Evolutionary conservation across 495 filamentous ascomycete genomes (phyloP).

Genomic region (Pyrenula aspistea): DNA sequence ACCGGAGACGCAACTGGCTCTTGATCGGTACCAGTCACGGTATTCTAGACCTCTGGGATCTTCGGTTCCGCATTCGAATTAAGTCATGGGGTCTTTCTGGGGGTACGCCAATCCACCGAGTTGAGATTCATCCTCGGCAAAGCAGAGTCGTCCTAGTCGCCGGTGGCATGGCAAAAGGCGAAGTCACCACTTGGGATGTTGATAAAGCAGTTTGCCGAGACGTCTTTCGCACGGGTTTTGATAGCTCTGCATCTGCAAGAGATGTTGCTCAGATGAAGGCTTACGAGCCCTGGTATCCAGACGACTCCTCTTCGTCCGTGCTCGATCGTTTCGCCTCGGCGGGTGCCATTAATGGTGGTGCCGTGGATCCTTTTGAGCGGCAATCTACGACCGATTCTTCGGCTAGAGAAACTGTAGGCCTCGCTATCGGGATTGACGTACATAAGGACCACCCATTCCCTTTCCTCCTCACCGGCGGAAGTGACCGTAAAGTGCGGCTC

Average conservation of each 20-base stretch:
- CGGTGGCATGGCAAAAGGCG: slow-evolving; percentile 79
- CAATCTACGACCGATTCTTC: background rate
- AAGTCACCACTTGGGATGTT: slow-evolving; percentile 91
- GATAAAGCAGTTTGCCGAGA: slow-evolving; percentile 84
- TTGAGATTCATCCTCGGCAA: slow-evolving; percentile 66
- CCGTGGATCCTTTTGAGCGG: slow-evolving; percentile 9
- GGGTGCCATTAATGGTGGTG: slow-evolving; percentile 36
- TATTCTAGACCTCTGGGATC: slow-evolving; percentile 88
- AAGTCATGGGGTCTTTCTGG: slow-evolving; percentile 84
- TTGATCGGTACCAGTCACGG: slow-evolving; percentile 87
- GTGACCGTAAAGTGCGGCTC: slow-evolving; percentile 82
- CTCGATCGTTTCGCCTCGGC: slow-evolving; percentile 74
- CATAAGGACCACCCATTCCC: slow-evolving; percentile 31
- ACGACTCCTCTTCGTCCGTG: slow-evolving; percentile 85
- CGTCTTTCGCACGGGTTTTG: slow-evolving; percentile 47
- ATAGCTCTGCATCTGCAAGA: slow-evolving; percentile 4
- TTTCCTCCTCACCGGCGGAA: slow-evolving; percentile 77
- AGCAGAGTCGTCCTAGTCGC: slow-evolving; percentile 76
- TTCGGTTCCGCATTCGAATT: slow-evolving; percentile 78
- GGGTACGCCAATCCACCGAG: slow-evolving; percentile 66
- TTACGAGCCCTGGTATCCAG: slow-evolving; percentile 81
- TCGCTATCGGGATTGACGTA: slow-evolving; percentile 38
- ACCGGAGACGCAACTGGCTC: slow-evolving; percentile 77
- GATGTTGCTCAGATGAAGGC: slow-evolving; percentile 44
- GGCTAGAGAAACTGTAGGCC: slow-evolving; percentile 31